Evolutionary conservation across 345 rosid species (phyloP), one percentile per base, ranked within the genome.

Genomic region (Populus davidiana): DNA sequence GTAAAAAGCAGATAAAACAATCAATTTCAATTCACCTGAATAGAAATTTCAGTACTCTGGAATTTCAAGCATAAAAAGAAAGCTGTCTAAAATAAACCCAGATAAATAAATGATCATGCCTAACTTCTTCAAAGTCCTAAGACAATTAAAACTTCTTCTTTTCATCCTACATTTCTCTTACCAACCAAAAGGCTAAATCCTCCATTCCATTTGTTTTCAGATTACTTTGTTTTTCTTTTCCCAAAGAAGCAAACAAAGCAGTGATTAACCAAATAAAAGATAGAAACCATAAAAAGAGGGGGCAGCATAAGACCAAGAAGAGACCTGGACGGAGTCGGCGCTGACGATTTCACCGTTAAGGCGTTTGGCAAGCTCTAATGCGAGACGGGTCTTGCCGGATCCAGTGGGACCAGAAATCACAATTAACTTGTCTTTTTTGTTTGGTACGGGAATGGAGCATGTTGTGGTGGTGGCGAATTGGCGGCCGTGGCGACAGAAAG

Each of bases 331-430:
- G 59, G 99, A 95, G 86, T 95, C 98, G 47, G 98, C 99, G 84
- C 98, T 95, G 83, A 93, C 87, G 86, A 95, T 95, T 90, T 95
- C 96, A 17, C 98, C 99, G 75, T 89, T 88, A 74, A 95, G 93
- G 31, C 89, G 92, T 90, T 82, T 93, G 16, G 99, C 98, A 20
- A 93, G 98, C 87, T 91, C 99, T 69, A 95, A 12, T 4, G 99
- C 96, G 29, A 93, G 97, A 27, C 88, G 88, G 83, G 88, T 85
- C 89, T 95, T 95, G 1, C 98, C 99, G 21, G 99, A 81, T 2
- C 99, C 97, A 17, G 98, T 95, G 69, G 98, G 99, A 11, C 97
- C 99, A 33, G 98, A 93, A 36, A 95, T 90, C 70, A 93, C 98
- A 41, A 95, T 84, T 18, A 93, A 91, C 85, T 90, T 93, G 85